Percentiles rank a stretch among this genome's conserved stretches.
Evolutionary conservation across 805 yeast species (phyloP).

Genomic region (Candida argentea): DNA sequence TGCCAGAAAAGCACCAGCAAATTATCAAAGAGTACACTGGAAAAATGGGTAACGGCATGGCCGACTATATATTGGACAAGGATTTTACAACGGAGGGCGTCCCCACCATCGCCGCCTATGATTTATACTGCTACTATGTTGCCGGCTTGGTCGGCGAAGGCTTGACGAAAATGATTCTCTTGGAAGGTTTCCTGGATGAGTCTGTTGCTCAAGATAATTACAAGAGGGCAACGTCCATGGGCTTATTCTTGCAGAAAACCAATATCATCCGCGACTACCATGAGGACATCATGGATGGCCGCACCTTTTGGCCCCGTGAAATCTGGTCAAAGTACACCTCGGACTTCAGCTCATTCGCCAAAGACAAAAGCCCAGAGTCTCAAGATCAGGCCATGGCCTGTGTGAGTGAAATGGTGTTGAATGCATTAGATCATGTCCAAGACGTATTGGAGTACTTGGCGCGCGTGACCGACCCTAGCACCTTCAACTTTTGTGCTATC

Average conservation of each 20-base stretch:
- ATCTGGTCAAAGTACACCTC: constrained; percentile 80
- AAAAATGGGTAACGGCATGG: constrained; percentile 98
- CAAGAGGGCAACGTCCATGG: constrained; percentile 74
- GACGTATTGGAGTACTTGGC: constrained; percentile 72
- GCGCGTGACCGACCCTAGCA: constrained; percentile 66
- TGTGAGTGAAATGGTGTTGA: constrained; percentile 68
- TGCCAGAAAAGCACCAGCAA: constrained; percentile 68
- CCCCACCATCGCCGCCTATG: constrained; percentile 68
- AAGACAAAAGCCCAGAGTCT: constrained; percentile 25
- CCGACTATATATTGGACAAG: constrained; percentile 74
- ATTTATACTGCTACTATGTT: constrained; percentile 90
- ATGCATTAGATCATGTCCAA: constrained; percentile 67
- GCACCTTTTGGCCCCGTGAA: constrained; percentile 95
- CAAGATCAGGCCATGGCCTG: constrained; percentile 61
- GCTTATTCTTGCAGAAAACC: constrained; percentile 88
- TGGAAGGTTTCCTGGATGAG: constrained; percentile 59
- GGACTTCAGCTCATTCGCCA: constrained; percentile 46
- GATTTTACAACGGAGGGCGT: constrained; percentile 75
- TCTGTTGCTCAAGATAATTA: constrained; percentile 39
- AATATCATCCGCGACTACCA: constrained; percentile 92
- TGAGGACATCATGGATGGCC: constrained; percentile 84
- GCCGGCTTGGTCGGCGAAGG: constrained; percentile 99
- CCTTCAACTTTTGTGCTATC: constrained; percentile 88
- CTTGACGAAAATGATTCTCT: constrained; percentile 67
- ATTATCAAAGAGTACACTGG: constrained; percentile 68